phyloP scores from a whole-genome alignment of 257 asterid species.

The Solanum lycopersicoides region DNA sequence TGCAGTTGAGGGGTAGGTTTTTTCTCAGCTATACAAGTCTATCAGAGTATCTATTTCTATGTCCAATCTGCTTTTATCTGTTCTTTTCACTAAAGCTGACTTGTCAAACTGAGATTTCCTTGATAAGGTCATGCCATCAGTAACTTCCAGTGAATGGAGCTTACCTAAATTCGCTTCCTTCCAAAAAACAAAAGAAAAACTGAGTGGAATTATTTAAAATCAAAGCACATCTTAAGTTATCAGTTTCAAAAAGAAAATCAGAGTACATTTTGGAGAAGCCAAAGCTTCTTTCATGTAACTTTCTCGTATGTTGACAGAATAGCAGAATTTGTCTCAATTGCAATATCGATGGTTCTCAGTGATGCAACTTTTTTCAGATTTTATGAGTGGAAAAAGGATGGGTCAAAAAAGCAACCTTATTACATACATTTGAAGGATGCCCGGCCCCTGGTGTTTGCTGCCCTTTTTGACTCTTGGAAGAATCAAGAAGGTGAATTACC shows the following conservation, averaged over 20 bases:
- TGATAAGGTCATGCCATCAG: neutral
- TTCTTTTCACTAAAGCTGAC: neutral
- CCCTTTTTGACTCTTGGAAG: constrained; percentile 86
- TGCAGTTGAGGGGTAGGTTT: constrained; percentile 70
- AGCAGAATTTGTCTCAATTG: neutral
- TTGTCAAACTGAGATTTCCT: neutral
- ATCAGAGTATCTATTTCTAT: neutral
- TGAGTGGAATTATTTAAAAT: neutral
- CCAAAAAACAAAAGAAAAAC: neutral
- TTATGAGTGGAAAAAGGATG: constrained; percentile 95
- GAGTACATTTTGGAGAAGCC: neutral
- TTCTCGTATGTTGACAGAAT: neutral
- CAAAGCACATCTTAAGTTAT: neutral
- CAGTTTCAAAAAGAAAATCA: neutral
- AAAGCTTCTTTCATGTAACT: neutral
- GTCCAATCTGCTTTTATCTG: neutral
- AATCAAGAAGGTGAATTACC: constrained; percentile 53
- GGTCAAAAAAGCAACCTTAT: constrained; percentile 84
- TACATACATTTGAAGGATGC: constrained; percentile 73
- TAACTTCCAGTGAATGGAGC: neutral
- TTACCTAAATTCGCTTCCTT: neutral
- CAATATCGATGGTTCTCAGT: neutral
- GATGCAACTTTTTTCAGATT: constrained; percentile 36
- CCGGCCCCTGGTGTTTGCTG: constrained; percentile 83
- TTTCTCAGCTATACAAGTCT: neutral